A percentile compares a stretch with the other conserved stretches of the same genome.
Conservation (phyloP, 2,329 filamentous ascomycete species). For the Ophiosphaerella narmari region DNA sequence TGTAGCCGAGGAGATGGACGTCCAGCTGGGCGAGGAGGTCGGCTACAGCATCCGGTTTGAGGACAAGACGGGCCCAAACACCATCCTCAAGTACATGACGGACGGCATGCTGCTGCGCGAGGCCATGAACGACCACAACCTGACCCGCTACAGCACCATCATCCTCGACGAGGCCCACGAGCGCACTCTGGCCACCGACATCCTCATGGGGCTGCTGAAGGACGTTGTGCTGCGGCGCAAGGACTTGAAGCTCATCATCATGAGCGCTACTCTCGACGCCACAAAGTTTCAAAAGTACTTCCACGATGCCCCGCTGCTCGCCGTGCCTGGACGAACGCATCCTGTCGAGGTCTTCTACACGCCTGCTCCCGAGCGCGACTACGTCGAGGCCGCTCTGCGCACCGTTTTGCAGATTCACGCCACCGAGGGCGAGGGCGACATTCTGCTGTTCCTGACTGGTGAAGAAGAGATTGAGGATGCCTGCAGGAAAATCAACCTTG, state of each 20-base stretch:
- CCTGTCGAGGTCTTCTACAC: slow-evolving; percentile 99
- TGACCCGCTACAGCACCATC: slow-evolving; percentile 90
- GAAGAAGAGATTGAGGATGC: slow-evolving; percentile 99
- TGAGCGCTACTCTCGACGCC: slow-evolving; percentile 93
- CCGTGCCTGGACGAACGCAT: slow-evolving; percentile 92
- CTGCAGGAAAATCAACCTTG: slow-evolving; percentile 85
- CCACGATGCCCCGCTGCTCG: slow-evolving; percentile 87
- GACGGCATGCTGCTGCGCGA: slow-evolving; percentile 98
- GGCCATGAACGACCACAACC: slow-evolving; percentile 86
- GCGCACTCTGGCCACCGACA: slow-evolving; percentile 92
- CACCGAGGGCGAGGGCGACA: slow-evolving; percentile 87
- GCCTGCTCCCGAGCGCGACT: slow-evolving; percentile 92
- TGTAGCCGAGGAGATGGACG: slow-evolving; percentile 94
- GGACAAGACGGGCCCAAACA: slow-evolving; percentile 84
- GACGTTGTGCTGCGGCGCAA: slow-evolving; percentile 85
- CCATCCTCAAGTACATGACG: slow-evolving; percentile 99
- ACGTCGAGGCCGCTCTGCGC: slow-evolving; percentile 91
- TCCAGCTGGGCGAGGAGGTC: slow-evolving; percentile 86
- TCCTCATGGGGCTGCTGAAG: slow-evolving; percentile 91
- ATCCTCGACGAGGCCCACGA: slow-evolving; percentile 99
- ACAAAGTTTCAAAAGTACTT: slow-evolving; percentile 99
- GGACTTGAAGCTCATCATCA: slow-evolving; percentile 94
- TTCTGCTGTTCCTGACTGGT: slow-evolving; percentile 92
- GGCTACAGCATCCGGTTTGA: slow-evolving; percentile 98
- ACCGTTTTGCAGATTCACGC: slow-evolving; percentile 97